These are phyloP conservation scores for Fusarium sp. DNA, from an alignment of 2,329 filamentous ascomycete genomes.

Conservation along the genomic window DNA sequence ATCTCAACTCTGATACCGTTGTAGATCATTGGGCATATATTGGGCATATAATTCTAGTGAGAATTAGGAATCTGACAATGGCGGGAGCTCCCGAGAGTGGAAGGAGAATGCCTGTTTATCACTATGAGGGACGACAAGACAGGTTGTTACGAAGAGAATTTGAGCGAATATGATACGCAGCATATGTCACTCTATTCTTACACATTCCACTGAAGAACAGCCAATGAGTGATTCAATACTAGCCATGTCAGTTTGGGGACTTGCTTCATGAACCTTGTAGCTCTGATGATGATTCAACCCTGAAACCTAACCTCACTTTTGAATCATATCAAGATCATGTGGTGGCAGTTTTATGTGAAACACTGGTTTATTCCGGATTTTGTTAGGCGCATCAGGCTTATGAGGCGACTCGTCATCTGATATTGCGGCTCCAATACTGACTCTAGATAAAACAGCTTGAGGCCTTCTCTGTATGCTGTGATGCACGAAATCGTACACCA, in stretches of 20 bases:
- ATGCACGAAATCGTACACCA: slow-evolving; percentile 40
- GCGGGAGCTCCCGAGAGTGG: slow-evolving; percentile 1
- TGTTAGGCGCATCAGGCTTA: background rate
- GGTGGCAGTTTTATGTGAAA: slow-evolving; percentile 6
- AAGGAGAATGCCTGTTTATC: background rate
- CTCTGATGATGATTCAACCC: background rate
- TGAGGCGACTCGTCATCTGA: slow-evolving; percentile 14
- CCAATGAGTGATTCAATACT: background rate
- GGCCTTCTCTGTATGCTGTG: slow-evolving; percentile 38
- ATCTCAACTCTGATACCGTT: slow-evolving; percentile 16
- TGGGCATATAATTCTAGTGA: slow-evolving; percentile 7
- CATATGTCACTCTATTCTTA: background rate
- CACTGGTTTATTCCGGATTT: background rate
- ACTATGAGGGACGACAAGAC: slow-evolving; percentile 9
- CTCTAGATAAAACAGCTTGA: slow-evolving; percentile 18
- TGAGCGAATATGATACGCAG: slow-evolving; percentile 11
- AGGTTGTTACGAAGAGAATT: slow-evolving; percentile 15
- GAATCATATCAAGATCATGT: background rate
- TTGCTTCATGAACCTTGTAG: background rate
- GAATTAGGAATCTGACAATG: slow-evolving; percentile 5
- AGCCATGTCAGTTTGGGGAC: background rate
- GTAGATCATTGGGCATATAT: slow-evolving; percentile 17
- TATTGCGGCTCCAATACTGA: slow-evolving; percentile 3
- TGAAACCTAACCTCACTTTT: background rate
- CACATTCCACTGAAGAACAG: background rate